Evolutionary conservation across 2,329 filamentous ascomycete species (phyloP).

Genomic region (Clarireedia hainanense): DNA sequence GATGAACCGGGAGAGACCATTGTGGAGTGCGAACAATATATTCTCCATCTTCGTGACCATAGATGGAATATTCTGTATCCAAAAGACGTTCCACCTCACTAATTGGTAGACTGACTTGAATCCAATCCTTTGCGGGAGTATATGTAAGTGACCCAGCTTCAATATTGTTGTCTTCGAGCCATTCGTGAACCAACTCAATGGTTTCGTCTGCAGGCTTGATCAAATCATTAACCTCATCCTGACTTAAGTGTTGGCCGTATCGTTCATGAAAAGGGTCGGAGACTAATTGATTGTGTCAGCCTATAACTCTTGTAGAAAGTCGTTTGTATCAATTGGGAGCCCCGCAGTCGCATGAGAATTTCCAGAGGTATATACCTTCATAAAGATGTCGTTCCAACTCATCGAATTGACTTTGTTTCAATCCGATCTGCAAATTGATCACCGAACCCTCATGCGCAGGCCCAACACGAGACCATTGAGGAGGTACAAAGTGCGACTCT

Average conservation of each 20-base stretch:
- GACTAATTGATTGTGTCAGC: conserved; percentile 27
- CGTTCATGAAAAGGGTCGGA: conserved; percentile 45
- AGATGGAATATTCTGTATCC: conserved; percentile 31
- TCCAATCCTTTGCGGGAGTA: conserved; percentile 49
- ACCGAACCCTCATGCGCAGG: background rate
- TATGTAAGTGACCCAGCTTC: conserved; percentile 30
- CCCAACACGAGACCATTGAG: conserved; percentile 7
- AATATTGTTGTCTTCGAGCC: conserved; percentile 48
- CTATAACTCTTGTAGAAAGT: background rate
- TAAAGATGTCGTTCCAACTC: conserved; percentile 10
- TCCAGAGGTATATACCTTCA: background rate
- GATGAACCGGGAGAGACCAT: conserved; percentile 34
- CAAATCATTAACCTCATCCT: conserved; percentile 43
- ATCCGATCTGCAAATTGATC: conserved; percentile 9
- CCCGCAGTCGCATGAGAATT: background rate
- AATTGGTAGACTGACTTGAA: conserved; percentile 38
- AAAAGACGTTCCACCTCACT: conserved; percentile 36
- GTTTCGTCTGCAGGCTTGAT: conserved; percentile 45
- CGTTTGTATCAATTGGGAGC: background rate
- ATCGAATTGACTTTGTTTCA: conserved; percentile 10
- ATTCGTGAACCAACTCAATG: conserved; percentile 44
- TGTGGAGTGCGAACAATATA: conserved; percentile 17
- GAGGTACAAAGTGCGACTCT: conserved; percentile 7
- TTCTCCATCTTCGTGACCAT: conserved; percentile 28
- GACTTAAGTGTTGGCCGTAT: conserved; percentile 47